Conservation (phyloP, 1,139 yeast genomes). For the Geotrichum aggregatum region DNA sequence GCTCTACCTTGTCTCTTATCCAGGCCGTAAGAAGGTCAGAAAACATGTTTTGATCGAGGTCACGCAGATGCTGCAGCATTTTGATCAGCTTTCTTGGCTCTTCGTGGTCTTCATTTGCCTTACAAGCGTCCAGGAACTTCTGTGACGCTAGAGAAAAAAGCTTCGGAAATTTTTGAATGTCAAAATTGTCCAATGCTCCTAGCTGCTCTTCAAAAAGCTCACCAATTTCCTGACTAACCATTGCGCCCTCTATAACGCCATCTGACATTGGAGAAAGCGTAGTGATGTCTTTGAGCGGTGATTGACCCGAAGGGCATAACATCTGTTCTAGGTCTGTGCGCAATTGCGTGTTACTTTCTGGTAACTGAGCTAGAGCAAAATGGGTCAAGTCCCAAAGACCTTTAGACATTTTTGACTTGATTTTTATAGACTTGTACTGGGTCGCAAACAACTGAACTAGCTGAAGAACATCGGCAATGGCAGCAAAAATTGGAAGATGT, state of each 20-base stretch:
- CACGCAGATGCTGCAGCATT: constrained; percentile 28
- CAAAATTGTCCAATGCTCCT: constrained; percentile 25
- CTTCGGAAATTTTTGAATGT: constrained; percentile 23
- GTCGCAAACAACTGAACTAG: constrained; percentile 27
- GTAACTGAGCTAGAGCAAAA: constrained; percentile 24
- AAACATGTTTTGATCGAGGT: constrained; percentile 26
- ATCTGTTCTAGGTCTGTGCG: constrained; percentile 28
- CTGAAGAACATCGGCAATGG: constrained; percentile 29
- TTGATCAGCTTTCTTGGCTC: constrained; percentile 24
- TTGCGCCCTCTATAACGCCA: constrained; percentile 13
- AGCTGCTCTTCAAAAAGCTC: constrained; percentile 13
- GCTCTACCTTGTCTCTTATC: constrained; percentile 31
- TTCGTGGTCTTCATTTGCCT: constrained; percentile 15
- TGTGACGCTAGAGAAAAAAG: constrained; percentile 24
- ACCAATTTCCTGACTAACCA: constrained; percentile 12
- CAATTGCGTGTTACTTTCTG: constrained; percentile 13
- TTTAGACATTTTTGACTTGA: constrained; percentile 29
- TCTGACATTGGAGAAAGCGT: constrained; percentile 34
- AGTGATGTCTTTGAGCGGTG: constrained; percentile 26
- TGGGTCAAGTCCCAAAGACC: constrained; percentile 31
- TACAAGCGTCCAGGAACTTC: constrained; percentile 26
- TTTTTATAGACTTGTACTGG: constrained; percentile 27
- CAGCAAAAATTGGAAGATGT: constrained; percentile 28
- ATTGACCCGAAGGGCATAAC: constrained; percentile 24
- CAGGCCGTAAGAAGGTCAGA: constrained; percentile 28